These are phyloP conservation scores for Epicoccum sorghinum DNA, from an alignment of 2,329 filamentous ascomycete species.

Conservation along the genomic window DNA sequence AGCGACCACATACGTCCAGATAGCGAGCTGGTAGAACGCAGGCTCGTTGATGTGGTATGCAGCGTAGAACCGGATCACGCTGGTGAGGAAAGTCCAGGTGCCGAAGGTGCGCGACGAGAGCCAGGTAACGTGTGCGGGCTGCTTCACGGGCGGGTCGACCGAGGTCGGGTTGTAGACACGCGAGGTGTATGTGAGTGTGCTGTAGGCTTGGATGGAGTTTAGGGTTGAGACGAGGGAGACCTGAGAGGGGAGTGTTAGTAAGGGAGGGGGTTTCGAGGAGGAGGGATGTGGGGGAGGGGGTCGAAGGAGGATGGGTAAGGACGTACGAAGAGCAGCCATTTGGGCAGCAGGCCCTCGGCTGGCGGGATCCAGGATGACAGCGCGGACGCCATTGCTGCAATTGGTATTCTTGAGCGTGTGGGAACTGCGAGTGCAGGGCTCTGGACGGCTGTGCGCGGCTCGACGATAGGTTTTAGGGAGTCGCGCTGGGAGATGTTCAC, in stretches of 20 bases:
- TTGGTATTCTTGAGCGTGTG: background rate
- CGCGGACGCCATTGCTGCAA: slow-evolving; percentile 8
- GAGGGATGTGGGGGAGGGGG: slow-evolving; percentile 7
- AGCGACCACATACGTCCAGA: slow-evolving; percentile 83
- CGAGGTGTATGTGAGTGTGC: slow-evolving; percentile 79
- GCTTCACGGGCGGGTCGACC: slow-evolving; percentile 45
- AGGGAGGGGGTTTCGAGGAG: background rate
- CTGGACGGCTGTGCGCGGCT: background rate
- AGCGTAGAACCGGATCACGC: slow-evolving; percentile 79
- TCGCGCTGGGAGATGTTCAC: background rate
- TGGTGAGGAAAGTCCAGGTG: slow-evolving; percentile 83
- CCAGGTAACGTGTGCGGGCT: slow-evolving; percentile 66
- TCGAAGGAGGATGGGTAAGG: background rate
- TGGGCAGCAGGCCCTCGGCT: slow-evolving; percentile 61
- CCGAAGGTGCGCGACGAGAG: slow-evolving; percentile 82
- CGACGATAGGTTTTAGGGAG: background rate
- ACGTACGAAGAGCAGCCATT: slow-evolving; percentile 69
- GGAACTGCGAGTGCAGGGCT: no score
- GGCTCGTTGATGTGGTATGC: slow-evolving; percentile 79
- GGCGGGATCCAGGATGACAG: slow-evolving; percentile 45
- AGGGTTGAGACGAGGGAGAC: slow-evolving; percentile 80
- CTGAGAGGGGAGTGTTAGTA: slow-evolving; percentile 53
- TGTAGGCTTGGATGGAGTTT: slow-evolving; percentile 85
- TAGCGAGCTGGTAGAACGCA: slow-evolving; percentile 76
- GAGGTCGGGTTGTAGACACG: slow-evolving; percentile 78